These are phyloP conservation scores for Guillardia theta DNA, from an alignment of 78 protist genomes.

Conservation along the genomic window DNA sequence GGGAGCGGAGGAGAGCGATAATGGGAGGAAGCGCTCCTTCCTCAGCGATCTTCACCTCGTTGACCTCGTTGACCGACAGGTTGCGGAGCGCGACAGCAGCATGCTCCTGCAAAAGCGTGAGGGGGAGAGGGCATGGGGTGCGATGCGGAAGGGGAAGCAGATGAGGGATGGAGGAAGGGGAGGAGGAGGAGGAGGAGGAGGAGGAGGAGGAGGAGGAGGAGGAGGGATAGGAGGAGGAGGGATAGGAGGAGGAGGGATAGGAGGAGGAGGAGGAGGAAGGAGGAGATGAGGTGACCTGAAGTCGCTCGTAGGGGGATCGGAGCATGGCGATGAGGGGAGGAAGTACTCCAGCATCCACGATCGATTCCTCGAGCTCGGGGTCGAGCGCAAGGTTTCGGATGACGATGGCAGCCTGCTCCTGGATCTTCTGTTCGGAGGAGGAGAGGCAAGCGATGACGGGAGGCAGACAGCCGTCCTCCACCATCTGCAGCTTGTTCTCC, in stretches of 20 bases:
- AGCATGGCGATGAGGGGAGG: conserved; percentile 44
- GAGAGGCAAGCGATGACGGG: conserved; percentile 34
- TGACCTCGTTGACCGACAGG: neutral
- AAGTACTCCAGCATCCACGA: neutral
- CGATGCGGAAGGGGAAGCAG: neutral
- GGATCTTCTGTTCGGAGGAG: conserved; percentile 20
- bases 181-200: neutral
- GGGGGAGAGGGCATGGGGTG: no score
- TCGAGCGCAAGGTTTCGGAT: conserved; percentile 42
- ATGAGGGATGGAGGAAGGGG: neutral
- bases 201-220: neutral
- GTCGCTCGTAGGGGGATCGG: conserved; percentile 27
- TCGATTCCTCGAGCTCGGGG: neutral
- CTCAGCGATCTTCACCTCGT: neutral
- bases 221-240: neutral
- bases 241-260: neutral
- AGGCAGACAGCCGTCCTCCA: conserved; percentile 26
- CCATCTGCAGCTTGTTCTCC: conserved; percentile 44
- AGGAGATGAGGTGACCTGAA: neutral
- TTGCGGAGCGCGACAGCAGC: conserved; percentile 19
- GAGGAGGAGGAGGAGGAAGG: neutral
- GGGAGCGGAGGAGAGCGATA: conserved; percentile 6
- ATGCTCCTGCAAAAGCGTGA: no score
- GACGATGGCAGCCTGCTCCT: conserved; percentile 39
- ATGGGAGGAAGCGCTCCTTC: conserved; percentile 24